phyloP scores from a whole-genome alignment of 345 rosid species.

The Orychophragmus violaceus region DNA sequence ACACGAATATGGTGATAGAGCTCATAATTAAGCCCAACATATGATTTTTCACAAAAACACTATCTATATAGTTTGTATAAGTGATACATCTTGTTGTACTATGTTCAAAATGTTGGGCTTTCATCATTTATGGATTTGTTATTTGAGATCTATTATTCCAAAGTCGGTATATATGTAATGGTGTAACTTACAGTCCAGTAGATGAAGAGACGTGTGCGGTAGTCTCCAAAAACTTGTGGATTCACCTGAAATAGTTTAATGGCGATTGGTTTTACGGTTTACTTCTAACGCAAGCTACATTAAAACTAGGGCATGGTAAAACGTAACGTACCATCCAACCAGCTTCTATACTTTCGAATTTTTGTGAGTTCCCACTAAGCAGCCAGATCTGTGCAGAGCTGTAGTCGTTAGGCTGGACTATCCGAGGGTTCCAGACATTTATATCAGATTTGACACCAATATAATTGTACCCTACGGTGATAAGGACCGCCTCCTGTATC shows the following conservation, averaged over 20 bases:
- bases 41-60: too few relatives aligned
- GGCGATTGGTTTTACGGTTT: neutral
- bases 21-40: too few relatives aligned
- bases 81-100: too few relatives aligned
- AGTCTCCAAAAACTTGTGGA: constrained; percentile 28
- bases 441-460: constrained; percentile 38
- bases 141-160: neutral
- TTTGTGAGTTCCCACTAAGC: constrained; percentile 17
- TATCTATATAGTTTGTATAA: too few relatives aligned
- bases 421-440: constrained; percentile 47
- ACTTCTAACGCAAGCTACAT: neutral
- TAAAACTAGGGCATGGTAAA: neutral
- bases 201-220: constrained; percentile 17
- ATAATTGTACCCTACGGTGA: constrained; percentile 31
- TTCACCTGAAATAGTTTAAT: constrained; percentile 25
- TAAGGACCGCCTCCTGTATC: constrained; percentile 29
- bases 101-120: too few relatives aligned
- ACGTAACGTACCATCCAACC: constrained; percentile 49
- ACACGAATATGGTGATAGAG: too few relatives aligned
- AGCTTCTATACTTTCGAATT: constrained; percentile 38
- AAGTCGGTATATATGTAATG: neutral
- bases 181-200: constrained; percentile 34
- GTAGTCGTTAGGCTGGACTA: constrained; percentile 30
- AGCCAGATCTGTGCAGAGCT: constrained; percentile 46
- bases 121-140: neutral